phyloP scores from a whole-genome alignment of 2,329 filamentous ascomycete species.

The Monosporascus sp. region DNA sequence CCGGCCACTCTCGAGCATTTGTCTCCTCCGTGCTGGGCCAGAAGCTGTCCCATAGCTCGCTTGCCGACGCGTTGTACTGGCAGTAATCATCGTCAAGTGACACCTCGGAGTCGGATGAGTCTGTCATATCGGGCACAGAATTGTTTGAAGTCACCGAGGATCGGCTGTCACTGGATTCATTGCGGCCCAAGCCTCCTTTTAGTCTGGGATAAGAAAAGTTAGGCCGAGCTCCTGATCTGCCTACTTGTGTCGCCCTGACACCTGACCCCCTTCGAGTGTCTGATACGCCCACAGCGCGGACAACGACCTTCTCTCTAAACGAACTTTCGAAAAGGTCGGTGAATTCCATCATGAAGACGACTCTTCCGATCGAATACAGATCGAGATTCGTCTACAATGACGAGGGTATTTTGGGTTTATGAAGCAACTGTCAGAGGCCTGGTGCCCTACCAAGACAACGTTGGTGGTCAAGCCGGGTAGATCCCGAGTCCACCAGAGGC shows the following conservation, averaged over 20 bases:
- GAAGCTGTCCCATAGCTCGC: constrained; percentile 48
- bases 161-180: constrained; percentile 25
- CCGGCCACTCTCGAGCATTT: background rate
- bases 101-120: constrained; percentile 46
- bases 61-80: constrained; percentile 38
- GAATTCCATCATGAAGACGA: constrained; percentile 17
- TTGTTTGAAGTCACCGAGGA: constrained; percentile 40
- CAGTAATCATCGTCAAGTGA: constrained; percentile 44
- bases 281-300: constrained; percentile 1
- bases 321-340: constrained; percentile 9
- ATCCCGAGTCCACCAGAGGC: constrained; percentile 10
- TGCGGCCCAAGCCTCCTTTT: constrained; percentile 17
- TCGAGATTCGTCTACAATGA: constrained; percentile 16
- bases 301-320: constrained; percentile 5
- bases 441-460: constrained; percentile 15
- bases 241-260: constrained; percentile 5
- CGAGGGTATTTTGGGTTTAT: constrained; percentile 19
- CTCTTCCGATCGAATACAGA: constrained; percentile 11
- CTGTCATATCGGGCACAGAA: constrained; percentile 43
- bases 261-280: constrained; percentile 8
- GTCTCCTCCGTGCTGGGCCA: constrained; percentile 27
- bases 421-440: constrained; percentile 9
- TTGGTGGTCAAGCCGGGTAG: constrained; percentile 12
- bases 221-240: constrained; percentile 16
- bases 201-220: constrained; percentile 31